These are phyloP conservation scores for Nicotiana obtusifolia DNA, from an alignment of 257 asterid species.

Conservation along the genomic window DNA sequence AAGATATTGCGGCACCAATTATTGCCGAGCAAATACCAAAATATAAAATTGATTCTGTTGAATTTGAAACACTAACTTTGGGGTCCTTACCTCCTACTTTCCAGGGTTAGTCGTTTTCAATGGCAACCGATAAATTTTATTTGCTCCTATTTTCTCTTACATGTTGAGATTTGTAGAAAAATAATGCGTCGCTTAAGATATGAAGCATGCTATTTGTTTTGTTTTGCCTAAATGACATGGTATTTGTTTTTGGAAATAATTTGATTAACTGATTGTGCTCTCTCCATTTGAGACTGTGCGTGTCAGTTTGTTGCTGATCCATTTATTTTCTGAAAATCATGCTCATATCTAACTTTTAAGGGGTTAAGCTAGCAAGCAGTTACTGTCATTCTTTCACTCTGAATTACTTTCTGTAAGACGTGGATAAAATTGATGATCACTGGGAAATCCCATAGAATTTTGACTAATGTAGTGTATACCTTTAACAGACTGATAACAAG, in stretches of 20 bases:
- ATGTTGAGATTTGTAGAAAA: background rate
- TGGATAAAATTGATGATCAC: background rate
- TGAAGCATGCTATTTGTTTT: background rate
- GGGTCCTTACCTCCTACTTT: conserved; percentile 51
- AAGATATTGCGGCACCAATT: conserved; percentile 36
- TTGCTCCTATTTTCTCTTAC: background rate
- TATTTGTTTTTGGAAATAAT: background rate
- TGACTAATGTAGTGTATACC: background rate
- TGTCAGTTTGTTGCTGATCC: background rate
- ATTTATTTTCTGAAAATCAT: background rate
- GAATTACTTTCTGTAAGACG: background rate
- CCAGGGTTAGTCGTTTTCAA: conserved; percentile 28
- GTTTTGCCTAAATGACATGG: background rate
- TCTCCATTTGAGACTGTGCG: background rate
- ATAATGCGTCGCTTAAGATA: background rate
- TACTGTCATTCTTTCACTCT: background rate
- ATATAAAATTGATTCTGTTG: conserved; percentile 42
- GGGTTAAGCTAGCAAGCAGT: background rate
- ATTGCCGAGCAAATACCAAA: conserved; percentile 48
- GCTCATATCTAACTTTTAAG: background rate
- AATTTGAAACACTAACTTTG: conserved; percentile 38
- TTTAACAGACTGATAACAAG: background rate
- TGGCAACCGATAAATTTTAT: background rate
- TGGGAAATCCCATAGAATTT: background rate
- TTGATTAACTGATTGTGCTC: background rate